phyloP scores from a whole-genome alignment of 1,139 yeast genomes.

The Kodamaea arcana region DNA sequence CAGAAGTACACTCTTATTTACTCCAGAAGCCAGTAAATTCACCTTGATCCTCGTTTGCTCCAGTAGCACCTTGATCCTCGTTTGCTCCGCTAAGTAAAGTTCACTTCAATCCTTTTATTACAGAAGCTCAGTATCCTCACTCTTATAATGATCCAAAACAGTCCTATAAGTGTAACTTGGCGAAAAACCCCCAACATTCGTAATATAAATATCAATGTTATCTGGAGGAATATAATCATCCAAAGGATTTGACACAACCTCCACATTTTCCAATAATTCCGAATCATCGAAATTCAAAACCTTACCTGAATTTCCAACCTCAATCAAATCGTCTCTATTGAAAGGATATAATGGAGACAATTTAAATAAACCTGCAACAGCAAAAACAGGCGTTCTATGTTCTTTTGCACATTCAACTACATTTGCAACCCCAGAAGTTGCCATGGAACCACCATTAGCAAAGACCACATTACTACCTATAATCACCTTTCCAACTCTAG shows the following conservation, averaged over 20 bases:
- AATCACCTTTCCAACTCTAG: slow-evolving; percentile 93
- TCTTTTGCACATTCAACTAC: slow-evolving; percentile 97
- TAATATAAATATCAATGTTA: slow-evolving; percentile 87
- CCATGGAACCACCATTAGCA: slow-evolving; percentile 93
- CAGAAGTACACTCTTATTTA: too few species aligned
- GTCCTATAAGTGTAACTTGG: slow-evolving; percentile 95
- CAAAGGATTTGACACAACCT: slow-evolving; percentile 81
- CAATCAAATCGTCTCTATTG: slow-evolving; percentile 81
- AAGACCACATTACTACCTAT: slow-evolving; percentile 89
- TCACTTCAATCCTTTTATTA: too few species aligned
- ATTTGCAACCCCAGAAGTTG: slow-evolving; percentile 86
- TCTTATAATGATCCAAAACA: slow-evolving; percentile 88
- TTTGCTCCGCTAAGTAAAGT: too few species aligned
- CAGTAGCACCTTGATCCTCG: too few species aligned
- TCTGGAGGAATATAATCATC: slow-evolving; percentile 93
- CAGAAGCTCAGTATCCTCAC: slow-evolving; percentile 68
- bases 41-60: too few species aligned
- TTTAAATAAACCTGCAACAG: slow-evolving; percentile 91
- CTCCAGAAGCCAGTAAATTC: too few species aligned
- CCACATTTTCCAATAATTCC: slow-evolving; percentile 63
- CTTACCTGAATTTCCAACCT: slow-evolving; percentile 89
- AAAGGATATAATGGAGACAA: slow-evolving; percentile 92
- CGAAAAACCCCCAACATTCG: slow-evolving; percentile 94
- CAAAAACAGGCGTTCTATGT: slow-evolving; percentile 91
- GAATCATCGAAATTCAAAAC: slow-evolving; percentile 71